Base-by-base conservation (phyloP, 2,329 filamentous ascomycete species). In the Colletotrichum shisoi region DNA sequence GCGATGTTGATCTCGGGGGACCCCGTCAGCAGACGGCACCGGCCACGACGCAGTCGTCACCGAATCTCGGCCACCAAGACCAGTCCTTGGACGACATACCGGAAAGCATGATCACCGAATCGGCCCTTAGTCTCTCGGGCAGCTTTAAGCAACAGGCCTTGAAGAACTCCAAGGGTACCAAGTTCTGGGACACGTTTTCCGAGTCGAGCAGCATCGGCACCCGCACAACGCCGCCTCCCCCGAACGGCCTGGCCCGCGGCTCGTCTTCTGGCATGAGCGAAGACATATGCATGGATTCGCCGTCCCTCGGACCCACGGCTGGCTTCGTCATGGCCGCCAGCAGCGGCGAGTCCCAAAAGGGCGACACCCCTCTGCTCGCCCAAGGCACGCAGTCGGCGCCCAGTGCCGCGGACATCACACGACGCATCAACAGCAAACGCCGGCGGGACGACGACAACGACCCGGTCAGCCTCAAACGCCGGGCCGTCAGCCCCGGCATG, bases 381-480 rank as follows among this genome's bases (percentile, higher is more conserved):
- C 73, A 74, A 9, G 71, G 76, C 17, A 75, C 76, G 54, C 73
- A 82, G n/a, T 42, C 58, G 5, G 81, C 84, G 3, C 89, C 90
- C 0, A 90, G 85, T 0, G 87, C 90, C 1, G 87, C 90, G 12
- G 91, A 95, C 72, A 87, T 94, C 57, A 91, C 91, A 4, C 85
- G 92, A 9, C 91, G 93, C 69, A 89, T 93, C 60, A 89, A 91
- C 76, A 88, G 86, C 76, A 95, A 94, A 76, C 89, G 94, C n/a
- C 87, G 93, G 24, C 86, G 93, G 63, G 94, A 97, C 69, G 93
- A 97, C 73, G 94, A 97, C 73, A 90, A 97, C 64, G 94, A 98
- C 75, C 90, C 92, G 2, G 85, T 89, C 45, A 91, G 90, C 69
- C 94, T 97, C 81, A 98, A 98, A 79, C 87, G 94, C 17, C 87